Evolutionary conservation across 1,284 basidiomycete genomes (phyloP), one percentile per base, ranked within the genome.

Genomic region (Trichosporon ovoides): DNA sequence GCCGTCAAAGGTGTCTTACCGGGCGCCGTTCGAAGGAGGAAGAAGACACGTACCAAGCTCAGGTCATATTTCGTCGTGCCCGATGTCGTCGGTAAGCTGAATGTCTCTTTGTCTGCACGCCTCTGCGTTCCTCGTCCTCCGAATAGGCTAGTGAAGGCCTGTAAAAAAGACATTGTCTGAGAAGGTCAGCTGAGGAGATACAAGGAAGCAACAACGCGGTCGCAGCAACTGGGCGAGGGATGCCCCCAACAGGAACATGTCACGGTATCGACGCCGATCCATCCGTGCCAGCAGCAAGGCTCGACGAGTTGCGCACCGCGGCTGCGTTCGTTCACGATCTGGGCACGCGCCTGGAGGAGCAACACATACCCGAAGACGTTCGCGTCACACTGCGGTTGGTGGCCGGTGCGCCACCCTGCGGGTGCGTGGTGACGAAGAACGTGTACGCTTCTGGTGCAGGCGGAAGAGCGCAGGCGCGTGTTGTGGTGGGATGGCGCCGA

Each of bases 11-110:
- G 52, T 54, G 57, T 20, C 57, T 55, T 7, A 66, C 66, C 12
- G 69, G 68, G 20, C 16, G 4, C n/a, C 22, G 14, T n/a, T 22
- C 1, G 22, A 4, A 31, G 43, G 43, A 31, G 43, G 22, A 46
- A 31, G 28, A 20, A 48, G 43, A 48, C 43, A 48, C 43, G 43
- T 24, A 48, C 43, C 43, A 74, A 57, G 49, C 66, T 69, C 53
- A 74, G 72, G 50, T 70, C 70, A 61, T 74, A 69, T 33, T 66
- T 64, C 5, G 72, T 74, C 6, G 60, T 68, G 54, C 67, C 63
- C 61, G 72, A 64, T 7, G 68, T 66, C 18, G 66, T 63, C 35
- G 67, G 56, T 31, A 68, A 52, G 14, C 66, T 31, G 38, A 38
- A 53, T n/a, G 36, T 24, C 18, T 36, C 35, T 37, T 28, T 31